Evolutionary conservation across 805 yeast species (phyloP), one percentile per base, ranked within the genome.

Genomic region (Ogataea paradorogensis): DNA sequence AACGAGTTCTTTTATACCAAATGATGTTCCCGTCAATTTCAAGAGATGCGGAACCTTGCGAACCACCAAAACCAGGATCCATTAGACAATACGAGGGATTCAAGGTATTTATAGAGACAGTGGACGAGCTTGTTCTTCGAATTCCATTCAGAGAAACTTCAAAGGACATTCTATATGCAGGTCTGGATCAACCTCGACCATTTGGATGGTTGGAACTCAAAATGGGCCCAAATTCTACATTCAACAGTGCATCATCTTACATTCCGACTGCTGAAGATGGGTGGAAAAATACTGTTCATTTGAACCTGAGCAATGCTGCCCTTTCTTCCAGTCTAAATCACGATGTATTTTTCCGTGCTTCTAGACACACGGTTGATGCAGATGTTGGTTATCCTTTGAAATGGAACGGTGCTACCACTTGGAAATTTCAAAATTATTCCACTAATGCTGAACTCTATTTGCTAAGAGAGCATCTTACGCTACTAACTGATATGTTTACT

Each of bases 201-300:
- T 93, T 84, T 66, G 98, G 96, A 0, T 93, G 99, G 99, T 45
- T 93, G 3, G 97, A 91, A 53, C 39, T 88, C 14, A 82, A 80
- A 44, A 62, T 81, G 29, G 70, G 69, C 3, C 65, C 67, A 13
- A 78, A 73, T 0, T 74, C 95, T 0, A 67, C 69, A 0, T 52
- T 82, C 1, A 54, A 68, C 3, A 58, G 67, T 9, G 66, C 63
- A 13, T 62, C 74, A 1, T 77, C 84, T 0, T 69, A 77, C 45
- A 62, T 78, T 7, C 77, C 93, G 1, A 64, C 74, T 0, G 46
- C 47, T 5, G 62, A 61, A 3, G 53, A 65, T 1, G 84, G 96
- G 0, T 82, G 74, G 69, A 66, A 67, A 14, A 81, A 79, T 48
- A 58, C 51, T 2, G 47, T 83, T 1, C 57, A 62, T 2, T 57